Percentiles rank a stretch among this genome's conserved stretches.
phyloP scores from a whole-genome alignment of 1,284 basidiomycete species.

The Prillingera fragicola region DNA sequence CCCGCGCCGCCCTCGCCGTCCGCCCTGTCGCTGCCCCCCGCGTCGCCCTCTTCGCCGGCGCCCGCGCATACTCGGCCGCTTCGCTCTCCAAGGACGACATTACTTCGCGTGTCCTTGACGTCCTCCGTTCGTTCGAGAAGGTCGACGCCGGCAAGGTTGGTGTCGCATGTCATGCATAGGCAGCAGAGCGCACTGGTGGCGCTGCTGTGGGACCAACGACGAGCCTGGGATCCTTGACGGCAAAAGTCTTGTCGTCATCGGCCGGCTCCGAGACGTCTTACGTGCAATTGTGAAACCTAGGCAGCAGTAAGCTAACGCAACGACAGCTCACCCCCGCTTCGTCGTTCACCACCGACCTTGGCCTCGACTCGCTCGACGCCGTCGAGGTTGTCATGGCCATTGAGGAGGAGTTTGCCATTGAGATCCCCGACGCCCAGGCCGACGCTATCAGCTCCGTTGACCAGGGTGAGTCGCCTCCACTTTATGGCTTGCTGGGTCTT shows the following conservation, averaged over 20 bases:
- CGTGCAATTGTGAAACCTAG: too few relatives aligned
- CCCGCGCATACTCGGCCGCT: slow-evolving; percentile 64
- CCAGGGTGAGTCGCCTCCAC: slow-evolving; percentile 77
- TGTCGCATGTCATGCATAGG: too few relatives aligned
- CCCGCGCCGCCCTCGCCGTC: slow-evolving; percentile 13
- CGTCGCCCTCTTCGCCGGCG: slow-evolving; percentile 11
- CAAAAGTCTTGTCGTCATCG: too few relatives aligned
- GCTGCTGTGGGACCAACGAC: too few relatives aligned
- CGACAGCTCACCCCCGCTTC: slow-evolving; percentile 69
- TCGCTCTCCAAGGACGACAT: slow-evolving; percentile 72
- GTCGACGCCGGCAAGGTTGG: slow-evolving; percentile 76
- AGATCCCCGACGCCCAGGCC: slow-evolving; percentile 95
- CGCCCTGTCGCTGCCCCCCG: slow-evolving; percentile 3
- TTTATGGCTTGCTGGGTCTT: not conserved
- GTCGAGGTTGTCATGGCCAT: slow-evolving; percentile 99
- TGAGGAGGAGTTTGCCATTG: slow-evolving; percentile 75
- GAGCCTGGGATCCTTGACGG: too few relatives aligned
- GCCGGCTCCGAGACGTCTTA: too few relatives aligned
- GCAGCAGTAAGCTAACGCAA: too few relatives aligned
- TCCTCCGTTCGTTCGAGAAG: slow-evolving; percentile 93
- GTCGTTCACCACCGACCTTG: slow-evolving; percentile 80
- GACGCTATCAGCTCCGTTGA: slow-evolving; percentile 92
- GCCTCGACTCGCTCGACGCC: slow-evolving; percentile 92
- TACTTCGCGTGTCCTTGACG: slow-evolving; percentile 73
- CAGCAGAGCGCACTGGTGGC: too few relatives aligned